A percentile compares a stretch with the other conserved stretches of the same genome.
These are phyloP conservation scores for Colletotrichum caudatum DNA, from an alignment of 2,329 filamentous ascomycete species.

Conservation along the genomic window DNA sequence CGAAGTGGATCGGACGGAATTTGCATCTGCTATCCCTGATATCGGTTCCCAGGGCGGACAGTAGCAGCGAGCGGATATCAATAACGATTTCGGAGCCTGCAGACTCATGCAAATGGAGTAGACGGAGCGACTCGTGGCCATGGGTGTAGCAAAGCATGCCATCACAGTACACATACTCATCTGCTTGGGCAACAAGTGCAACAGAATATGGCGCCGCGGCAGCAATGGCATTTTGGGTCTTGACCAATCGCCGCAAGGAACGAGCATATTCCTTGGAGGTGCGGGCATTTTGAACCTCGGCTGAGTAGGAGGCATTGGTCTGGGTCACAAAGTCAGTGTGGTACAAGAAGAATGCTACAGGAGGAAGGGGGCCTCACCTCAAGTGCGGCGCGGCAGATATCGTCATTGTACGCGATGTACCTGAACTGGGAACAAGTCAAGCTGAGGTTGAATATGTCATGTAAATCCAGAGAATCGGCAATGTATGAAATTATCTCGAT, in stretches of 20 bases:
- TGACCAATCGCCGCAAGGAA: conserved; percentile 70
- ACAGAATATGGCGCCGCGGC: conserved; percentile 72
- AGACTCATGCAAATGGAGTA: conserved; percentile 68
- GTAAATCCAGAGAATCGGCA: conserved; percentile 64
- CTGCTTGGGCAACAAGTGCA: conserved; percentile 69
- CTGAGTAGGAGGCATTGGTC: conserved; percentile 44
- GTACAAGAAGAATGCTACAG: not conserved
- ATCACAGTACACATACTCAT: conserved; percentile 71
- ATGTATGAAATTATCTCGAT: conserved; percentile 75
- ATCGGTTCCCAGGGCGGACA: not conserved
- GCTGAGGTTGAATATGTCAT: conserved; percentile 69
- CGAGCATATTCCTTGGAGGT: conserved; percentile 56
- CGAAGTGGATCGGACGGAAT: conserved; percentile 69
- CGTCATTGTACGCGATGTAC: conserved; percentile 63
- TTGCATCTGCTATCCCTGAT: conserved; percentile 53
- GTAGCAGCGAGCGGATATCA: conserved; percentile 47
- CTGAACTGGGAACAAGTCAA: conserved; percentile 64
- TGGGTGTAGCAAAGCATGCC: conserved; percentile 74
- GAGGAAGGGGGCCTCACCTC: conserved; percentile 59
- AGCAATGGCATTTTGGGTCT: conserved; percentile 70
- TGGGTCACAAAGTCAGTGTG: conserved; percentile 43
- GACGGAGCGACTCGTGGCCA: conserved; percentile 60
- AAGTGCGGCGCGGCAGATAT: conserved; percentile 68
- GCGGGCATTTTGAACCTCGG: conserved; percentile 44
- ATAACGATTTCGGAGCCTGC: conserved; percentile 66